Percentiles rank a stretch among this genome's conserved stretches.
Evolutionary conservation across 2,329 filamentous ascomycete species (phyloP).

Genomic region (Cordyceps tenuipes): DNA sequence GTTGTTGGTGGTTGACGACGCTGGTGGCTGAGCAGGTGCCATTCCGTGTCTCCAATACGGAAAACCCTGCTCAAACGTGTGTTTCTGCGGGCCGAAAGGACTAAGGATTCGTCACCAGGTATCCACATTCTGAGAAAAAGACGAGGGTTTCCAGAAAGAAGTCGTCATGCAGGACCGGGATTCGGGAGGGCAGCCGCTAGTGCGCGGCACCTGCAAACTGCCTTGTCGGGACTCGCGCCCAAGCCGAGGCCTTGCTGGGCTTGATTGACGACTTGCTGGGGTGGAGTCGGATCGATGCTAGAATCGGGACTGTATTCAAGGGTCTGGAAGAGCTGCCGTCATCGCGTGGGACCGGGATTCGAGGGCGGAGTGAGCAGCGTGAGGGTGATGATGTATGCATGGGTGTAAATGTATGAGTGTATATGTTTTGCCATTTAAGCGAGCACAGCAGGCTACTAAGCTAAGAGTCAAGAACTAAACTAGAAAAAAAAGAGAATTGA

Average conservation of each 20-base stretch:
- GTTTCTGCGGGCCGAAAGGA: not conserved
- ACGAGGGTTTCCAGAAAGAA: not conserved
- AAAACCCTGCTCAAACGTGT: not conserved
- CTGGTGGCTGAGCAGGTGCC: constrained; percentile 1
- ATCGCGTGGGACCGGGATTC: constrained; percentile 4
- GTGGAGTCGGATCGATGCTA: constrained; percentile 3
- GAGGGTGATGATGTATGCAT: too few species aligned
- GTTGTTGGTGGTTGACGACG: not conserved
- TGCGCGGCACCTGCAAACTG: not conserved
- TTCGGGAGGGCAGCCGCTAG: constrained; percentile 9
- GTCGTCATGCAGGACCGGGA: constrained; percentile 2
- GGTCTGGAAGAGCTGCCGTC: not conserved
- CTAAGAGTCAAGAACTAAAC: not conserved
- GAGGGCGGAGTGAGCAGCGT: not conserved
- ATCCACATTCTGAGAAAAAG: not conserved
- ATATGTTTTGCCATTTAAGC: not conserved
- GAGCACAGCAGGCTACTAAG: not conserved
- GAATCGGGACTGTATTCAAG: not conserved
- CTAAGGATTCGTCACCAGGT: not conserved
- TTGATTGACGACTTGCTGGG: not conserved
- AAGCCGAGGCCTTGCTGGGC: not conserved
- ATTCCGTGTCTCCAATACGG: not conserved
- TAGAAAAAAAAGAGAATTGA: not conserved
- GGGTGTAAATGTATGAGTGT: not conserved
- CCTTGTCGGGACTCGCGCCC: not conserved